Conservation (phyloP, 352 stramenopile species). For the Globisporangium cylindrosporum region DNA sequence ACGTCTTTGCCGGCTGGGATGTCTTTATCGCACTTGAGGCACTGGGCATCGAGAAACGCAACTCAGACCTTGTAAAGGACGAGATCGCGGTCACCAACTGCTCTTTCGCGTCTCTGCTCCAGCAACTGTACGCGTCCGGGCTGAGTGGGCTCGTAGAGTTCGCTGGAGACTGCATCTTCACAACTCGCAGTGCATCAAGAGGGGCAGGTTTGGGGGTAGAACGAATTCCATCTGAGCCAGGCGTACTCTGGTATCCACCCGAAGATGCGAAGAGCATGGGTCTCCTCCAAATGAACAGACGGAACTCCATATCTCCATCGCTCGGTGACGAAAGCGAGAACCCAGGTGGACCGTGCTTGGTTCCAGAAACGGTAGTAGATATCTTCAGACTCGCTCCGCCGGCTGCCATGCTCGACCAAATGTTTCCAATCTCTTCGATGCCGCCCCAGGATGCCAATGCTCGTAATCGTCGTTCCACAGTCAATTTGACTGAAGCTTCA, state of each 20-base stretch:
- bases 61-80: not conserved
- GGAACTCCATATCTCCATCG: conserved; percentile 1
- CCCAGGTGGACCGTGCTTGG: not conserved
- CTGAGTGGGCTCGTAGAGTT: not conserved
- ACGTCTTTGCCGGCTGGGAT: conserved; percentile 37
- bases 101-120: not conserved
- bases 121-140: not conserved
- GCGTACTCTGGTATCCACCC: conserved; percentile 9
- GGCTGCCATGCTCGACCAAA: not conserved
- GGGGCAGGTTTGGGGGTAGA: not conserved
- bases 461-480: not conserved
- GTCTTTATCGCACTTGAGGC: conserved; percentile 28
- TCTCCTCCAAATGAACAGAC: conserved; percentile 1
- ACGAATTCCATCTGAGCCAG: not conserved
- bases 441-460: not conserved
- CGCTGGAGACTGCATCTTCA: not conserved
- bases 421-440: not conserved
- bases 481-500: not conserved
- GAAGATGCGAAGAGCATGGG: conserved; percentile 17
- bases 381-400: not conserved
- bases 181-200: not conserved
- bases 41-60: conserved; percentile 30
- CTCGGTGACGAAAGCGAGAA: not conserved
- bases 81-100: not conserved
- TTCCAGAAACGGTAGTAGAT: not conserved